Conservation (phyloP, 2,329 filamentous ascomycete genomes). For the Exophiala viscosa region DNA sequence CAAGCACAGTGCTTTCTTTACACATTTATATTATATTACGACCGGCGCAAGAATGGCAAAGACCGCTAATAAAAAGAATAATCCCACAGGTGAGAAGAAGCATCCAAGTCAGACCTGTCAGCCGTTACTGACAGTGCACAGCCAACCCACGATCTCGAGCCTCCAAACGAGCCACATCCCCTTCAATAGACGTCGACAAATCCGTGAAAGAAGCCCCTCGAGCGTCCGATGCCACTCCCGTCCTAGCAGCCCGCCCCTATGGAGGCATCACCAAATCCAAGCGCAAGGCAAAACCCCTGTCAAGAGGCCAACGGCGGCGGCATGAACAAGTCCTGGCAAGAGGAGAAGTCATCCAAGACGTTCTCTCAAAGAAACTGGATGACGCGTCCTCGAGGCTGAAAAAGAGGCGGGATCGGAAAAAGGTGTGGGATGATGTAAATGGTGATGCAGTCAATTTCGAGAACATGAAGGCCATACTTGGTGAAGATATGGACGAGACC, state of each 20-base stretch:
- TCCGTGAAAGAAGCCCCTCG: slow-evolving; percentile 44
- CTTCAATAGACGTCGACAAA: slow-evolving; percentile 52
- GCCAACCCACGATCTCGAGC: slow-evolving; percentile 57
- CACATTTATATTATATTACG: too few relatives aligned
- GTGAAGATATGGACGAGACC: slow-evolving; percentile 50
- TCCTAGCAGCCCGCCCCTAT: slow-evolving; percentile 41
- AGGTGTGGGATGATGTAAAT: slow-evolving; percentile 44
- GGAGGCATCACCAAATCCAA: slow-evolving; percentile 53
- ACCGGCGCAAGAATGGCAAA: slow-evolving; percentile 28
- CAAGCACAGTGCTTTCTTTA: background rate
- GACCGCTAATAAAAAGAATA: slow-evolving; percentile 12
- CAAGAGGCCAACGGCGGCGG: slow-evolving; percentile 51
- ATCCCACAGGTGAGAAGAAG: slow-evolving; percentile 10
- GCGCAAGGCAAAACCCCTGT: slow-evolving; percentile 47
- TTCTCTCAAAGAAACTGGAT: slow-evolving; percentile 53
- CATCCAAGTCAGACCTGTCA: background rate
- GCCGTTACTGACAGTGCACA: slow-evolving; percentile 29
- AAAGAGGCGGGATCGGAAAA: slow-evolving; percentile 45
- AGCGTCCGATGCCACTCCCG: slow-evolving; percentile 34
- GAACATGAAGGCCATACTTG: slow-evolving; percentile 12
- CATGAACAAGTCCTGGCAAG: slow-evolving; percentile 54
- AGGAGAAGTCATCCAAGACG: slow-evolving; percentile 53
- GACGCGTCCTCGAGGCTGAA: slow-evolving; percentile 51
- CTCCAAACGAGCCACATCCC: slow-evolving; percentile 55
- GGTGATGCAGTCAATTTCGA: slow-evolving; percentile 30